These are phyloP conservation scores for Hyphopichia buzzinii DNA, from an alignment of 1,139 yeast species.

Conservation along the genomic window DNA sequence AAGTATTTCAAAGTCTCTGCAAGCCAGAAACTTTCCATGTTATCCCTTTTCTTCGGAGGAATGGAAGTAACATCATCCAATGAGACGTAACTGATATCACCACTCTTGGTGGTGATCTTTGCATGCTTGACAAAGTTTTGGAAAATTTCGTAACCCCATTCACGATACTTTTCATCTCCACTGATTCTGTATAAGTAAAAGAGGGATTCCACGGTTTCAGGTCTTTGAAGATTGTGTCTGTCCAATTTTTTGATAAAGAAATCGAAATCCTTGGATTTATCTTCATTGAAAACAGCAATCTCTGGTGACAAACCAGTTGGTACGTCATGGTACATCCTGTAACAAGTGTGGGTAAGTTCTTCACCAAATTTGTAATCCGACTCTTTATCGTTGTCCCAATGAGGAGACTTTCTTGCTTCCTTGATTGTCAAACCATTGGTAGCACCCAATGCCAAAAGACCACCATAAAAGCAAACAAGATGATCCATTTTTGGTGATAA, in stretches of 20 bases:
- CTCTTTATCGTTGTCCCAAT: slow-evolving; percentile 38
- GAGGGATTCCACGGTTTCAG: slow-evolving; percentile 90
- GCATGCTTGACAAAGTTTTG: slow-evolving; percentile 64
- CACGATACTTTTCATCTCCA: slow-evolving; percentile 75
- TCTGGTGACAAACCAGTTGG: slow-evolving; percentile 86
- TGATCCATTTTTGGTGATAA: slow-evolving; percentile 89
- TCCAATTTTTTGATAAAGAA: slow-evolving; percentile 71
- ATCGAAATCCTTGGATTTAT: slow-evolving; percentile 38
- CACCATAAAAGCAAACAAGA: slow-evolving; percentile 90
- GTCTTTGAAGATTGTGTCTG: slow-evolving; percentile 83
- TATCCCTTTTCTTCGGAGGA: slow-evolving; percentile 58
- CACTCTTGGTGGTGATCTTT: slow-evolving; percentile 47
- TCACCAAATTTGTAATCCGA: slow-evolving; percentile 67
- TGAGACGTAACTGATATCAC: slow-evolving; percentile 62
- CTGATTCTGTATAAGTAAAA: slow-evolving; percentile 80
- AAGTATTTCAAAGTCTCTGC: slow-evolving; percentile 91
- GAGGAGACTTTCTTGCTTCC: slow-evolving; percentile 33
- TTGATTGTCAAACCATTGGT: slow-evolving; percentile 61
- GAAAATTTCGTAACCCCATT: slow-evolving; percentile 90
- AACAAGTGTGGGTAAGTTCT: slow-evolving; percentile 79
- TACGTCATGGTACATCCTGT: slow-evolving; percentile 71
- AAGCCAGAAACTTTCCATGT: slow-evolving; percentile 91
- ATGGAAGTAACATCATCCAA: slow-evolving; percentile 65
- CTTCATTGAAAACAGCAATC: slow-evolving; percentile 72
- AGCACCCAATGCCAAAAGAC: slow-evolving; percentile 86